Percentiles rank a stretch among this genome's conserved stretches.
phyloP scores from a whole-genome alignment of 768 basidiomycete species.

The Mycena latifolia region DNA sequence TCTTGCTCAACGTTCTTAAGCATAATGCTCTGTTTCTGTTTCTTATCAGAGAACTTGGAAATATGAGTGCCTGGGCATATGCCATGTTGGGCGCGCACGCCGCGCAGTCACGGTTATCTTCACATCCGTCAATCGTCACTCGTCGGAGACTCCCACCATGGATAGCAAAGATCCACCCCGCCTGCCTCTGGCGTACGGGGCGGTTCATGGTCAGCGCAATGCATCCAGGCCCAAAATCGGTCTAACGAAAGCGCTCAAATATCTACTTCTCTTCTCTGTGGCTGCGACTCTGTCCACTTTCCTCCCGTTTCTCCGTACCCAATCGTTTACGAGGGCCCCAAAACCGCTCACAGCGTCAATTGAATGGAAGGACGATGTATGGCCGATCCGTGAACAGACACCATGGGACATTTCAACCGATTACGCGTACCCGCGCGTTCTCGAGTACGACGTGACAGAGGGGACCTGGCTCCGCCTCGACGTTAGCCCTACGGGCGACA shows the following conservation, averaged over 20 bases:
- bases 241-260: conserved; percentile 14
- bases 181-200: conserved; percentile 8
- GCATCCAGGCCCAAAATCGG: not conserved
- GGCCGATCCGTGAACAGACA: conserved; percentile 70
- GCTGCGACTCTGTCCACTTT: conserved; percentile 49
- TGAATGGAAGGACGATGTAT: conserved; percentile 62
- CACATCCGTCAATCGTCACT: not conserved
- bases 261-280: conserved; percentile 42
- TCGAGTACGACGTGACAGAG: conserved; percentile 77
- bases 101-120: no score
- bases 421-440: conserved; percentile 73
- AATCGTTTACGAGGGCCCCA: conserved; percentile 37
- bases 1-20: no score
- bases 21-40: no score
- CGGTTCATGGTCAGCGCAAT: conserved; percentile 2
- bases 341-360: conserved; percentile 43
- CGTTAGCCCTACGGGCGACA: conserved; percentile 78
- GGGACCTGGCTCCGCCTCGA: conserved; percentile 85
- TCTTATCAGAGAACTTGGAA: no score
- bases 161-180: conserved; percentile 5
- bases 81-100: no score
- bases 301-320: conserved; percentile 41
- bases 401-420: conserved; percentile 85
- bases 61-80: no score
- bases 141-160: conserved; percentile 15